phyloP scores from a whole-genome alignment of 306 rosid species.

The Malus sylvestris region DNA sequence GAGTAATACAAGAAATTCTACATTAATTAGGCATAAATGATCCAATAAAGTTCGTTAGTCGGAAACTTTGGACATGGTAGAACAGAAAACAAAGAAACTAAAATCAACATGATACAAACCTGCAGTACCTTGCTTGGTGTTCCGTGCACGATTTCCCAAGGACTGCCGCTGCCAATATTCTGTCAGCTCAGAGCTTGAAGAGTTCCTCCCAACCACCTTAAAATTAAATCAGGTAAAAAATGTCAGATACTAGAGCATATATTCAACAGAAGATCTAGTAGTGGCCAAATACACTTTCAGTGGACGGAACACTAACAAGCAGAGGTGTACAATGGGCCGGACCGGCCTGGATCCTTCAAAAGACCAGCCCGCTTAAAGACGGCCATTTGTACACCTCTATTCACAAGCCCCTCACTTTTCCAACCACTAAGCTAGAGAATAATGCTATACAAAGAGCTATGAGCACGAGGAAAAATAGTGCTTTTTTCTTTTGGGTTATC shows the following conservation, averaged over 20 bases:
- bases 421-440: neutral
- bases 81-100: neutral
- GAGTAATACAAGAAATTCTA: neutral
- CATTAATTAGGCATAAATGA: neutral
- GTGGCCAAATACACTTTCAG: neutral
- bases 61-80: neutral
- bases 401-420: neutral
- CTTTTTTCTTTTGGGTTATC: neutral
- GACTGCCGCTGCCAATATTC: conserved; percentile 31
- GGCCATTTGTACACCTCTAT: neutral
- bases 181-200: conserved; percentile 19
- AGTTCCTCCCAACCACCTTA: conserved; percentile 29
- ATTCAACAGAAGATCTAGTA: neutral
- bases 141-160: conserved; percentile 28
- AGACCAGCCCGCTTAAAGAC: neutral
- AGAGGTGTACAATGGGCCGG: neutral
- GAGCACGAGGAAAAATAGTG: neutral
- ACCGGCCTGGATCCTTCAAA: neutral
- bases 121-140: conserved; percentile 30
- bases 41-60: neutral
- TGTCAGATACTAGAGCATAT: neutral
- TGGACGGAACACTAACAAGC: neutral
- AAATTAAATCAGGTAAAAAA: conserved; percentile 4
- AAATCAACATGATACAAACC: conserved; percentile 6
- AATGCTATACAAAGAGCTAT: neutral